Percentiles rank a stretch among this genome's conserved stretches.
Evolutionary conservation across 495 filamentous ascomycete genomes (phyloP).

Genomic region (Polyplosphaeria fusca): DNA sequence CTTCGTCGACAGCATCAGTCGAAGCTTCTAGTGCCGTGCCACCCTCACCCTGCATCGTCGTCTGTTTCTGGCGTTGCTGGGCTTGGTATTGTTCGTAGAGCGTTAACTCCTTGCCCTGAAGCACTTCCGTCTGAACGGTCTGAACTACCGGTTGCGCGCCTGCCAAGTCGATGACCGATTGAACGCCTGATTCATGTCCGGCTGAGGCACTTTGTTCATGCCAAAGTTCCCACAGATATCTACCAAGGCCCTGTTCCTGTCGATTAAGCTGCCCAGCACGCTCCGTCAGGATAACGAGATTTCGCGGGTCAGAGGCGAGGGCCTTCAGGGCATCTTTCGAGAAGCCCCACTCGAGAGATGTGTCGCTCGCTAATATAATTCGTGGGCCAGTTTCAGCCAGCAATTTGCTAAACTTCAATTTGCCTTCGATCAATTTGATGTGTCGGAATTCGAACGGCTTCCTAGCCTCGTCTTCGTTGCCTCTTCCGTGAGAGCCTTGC

Average conservation of each 20-base stretch:
- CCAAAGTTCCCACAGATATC: slow-evolving; percentile 41
- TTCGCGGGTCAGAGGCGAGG: slow-evolving; percentile 70
- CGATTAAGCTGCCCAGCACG: slow-evolving; percentile 10
- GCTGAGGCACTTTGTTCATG: slow-evolving; percentile 17
- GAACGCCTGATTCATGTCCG: slow-evolving; percentile 3
- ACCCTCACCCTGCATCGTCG: slow-evolving; percentile 65
- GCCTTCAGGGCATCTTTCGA: slow-evolving; percentile 76
- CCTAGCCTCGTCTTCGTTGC: slow-evolving; percentile 37
- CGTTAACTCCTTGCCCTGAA: slow-evolving; percentile 69
- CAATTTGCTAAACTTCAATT: slow-evolving; percentile 66
- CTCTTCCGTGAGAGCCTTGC: slow-evolving; percentile 45
- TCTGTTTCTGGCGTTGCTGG: slow-evolving; percentile 73
- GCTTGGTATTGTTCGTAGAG: slow-evolving; percentile 90
- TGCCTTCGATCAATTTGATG: slow-evolving; percentile 73
- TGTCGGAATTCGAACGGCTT: slow-evolving; percentile 90
- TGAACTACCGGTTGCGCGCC: slow-evolving; percentile 60
- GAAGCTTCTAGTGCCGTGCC: slow-evolving; percentile 62
- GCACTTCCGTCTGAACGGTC: slow-evolving; percentile 57
- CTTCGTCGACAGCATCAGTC: slow-evolving; percentile 79
- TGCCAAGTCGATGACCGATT: slow-evolving; percentile 52
- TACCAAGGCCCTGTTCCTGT: slow-evolving; percentile 30
- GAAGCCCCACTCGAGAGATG: slow-evolving; percentile 91
- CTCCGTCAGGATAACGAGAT: slow-evolving; percentile 84
- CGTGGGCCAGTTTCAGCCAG: slow-evolving; percentile 47
- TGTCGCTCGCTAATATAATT: slow-evolving; percentile 88